Percentiles rank a stretch among this genome's conserved stretches.
Evolutionary conservation across 2,329 filamentous ascomycete genomes (phyloP).

Genomic region (Fusarium nematophilum): DNA sequence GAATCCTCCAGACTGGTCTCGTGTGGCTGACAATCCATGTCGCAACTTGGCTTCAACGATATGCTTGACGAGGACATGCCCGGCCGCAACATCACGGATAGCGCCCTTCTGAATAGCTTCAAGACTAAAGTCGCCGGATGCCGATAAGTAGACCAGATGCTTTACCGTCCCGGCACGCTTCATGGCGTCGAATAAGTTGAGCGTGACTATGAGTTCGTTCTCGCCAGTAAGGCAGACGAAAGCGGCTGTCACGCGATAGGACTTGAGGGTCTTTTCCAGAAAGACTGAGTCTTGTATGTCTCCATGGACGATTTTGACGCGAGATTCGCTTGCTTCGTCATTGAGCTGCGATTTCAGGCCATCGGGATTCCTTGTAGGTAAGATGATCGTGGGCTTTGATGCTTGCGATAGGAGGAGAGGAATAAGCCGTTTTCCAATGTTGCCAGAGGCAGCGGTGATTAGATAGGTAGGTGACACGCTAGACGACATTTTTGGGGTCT

Average conservation of each 20-base stretch:
- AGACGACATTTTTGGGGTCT: too few species aligned
- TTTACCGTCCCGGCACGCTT: constrained; percentile 9
- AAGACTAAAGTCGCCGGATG: constrained; percentile 12
- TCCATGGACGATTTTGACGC: constrained; percentile 14
- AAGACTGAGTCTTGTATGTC: constrained; percentile 20
- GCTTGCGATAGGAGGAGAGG: constrained; percentile 23
- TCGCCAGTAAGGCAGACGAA: constrained; percentile 23
- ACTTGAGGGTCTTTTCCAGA: constrained; percentile 2
- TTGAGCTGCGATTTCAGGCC: constrained; percentile 8
- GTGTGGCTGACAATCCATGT: constrained; percentile 4
- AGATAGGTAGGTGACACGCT: constrained; percentile 14
- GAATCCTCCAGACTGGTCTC: constrained; percentile 14
- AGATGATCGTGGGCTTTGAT: constrained; percentile 8
- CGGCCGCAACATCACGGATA: constrained; percentile 9
- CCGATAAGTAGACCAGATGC: constrained; percentile 26
- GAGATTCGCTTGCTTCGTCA: neutral
- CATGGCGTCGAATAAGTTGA: constrained; percentile 25
- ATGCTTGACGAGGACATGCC: constrained; percentile 23
- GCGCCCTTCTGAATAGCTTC: constrained; percentile 11
- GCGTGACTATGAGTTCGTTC: constrained; percentile 28
- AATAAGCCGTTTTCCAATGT: constrained; percentile 21
- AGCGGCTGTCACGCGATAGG: constrained; percentile 7
- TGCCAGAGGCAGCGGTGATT: constrained; percentile 23
- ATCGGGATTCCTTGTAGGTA: constrained; percentile 15
- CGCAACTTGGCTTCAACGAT: constrained; percentile 26